Evolutionary conservation across 768 basidiomycete species (phyloP).

Genomic region (Strobilomyces dryophilus): DNA sequence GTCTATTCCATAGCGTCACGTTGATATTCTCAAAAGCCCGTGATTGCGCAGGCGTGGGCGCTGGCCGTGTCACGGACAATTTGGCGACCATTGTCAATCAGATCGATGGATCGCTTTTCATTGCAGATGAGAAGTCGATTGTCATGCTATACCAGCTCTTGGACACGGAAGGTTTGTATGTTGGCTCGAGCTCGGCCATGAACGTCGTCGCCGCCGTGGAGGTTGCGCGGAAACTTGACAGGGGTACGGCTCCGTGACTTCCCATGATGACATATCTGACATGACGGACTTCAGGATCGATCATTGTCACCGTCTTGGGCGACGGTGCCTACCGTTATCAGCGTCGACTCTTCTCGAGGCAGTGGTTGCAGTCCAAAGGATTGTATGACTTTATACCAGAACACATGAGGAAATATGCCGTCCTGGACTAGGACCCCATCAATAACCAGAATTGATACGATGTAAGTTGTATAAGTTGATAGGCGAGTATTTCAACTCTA

Average conservation of each 20-base stretch:
- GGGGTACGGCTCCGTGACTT: constrained; percentile 44
- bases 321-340: constrained; percentile 99
- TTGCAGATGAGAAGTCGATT: constrained; percentile 87
- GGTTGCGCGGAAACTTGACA: constrained; percentile 79
- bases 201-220: constrained; percentile 95
- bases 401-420: constrained; percentile 84
- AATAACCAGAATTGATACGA: too few relatives aligned
- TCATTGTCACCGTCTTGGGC: constrained; percentile 82
- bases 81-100: constrained; percentile 76
- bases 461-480: too few relatives aligned
- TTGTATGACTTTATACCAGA: constrained; percentile 76
- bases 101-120: constrained; percentile 80
- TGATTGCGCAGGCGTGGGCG: constrained; percentile 80
- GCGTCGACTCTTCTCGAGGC: constrained; percentile 89
- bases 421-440: constrained; percentile 54
- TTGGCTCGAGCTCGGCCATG: constrained; percentile 90
- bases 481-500: too few relatives aligned
- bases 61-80: constrained; percentile 93
- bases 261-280: neutral
- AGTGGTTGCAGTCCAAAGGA: constrained; percentile 83
- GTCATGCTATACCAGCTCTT: constrained; percentile 91
- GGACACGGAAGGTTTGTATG: constrained; percentile 88
- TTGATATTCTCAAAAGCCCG: constrained; percentile 1
- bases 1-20: neutral
- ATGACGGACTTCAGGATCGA: constrained; percentile 51